Evolutionary conservation across 148 eudicot species (phyloP), one percentile per base, ranked within the genome.

Genomic region (Chenopodium berlandieri): DNA sequence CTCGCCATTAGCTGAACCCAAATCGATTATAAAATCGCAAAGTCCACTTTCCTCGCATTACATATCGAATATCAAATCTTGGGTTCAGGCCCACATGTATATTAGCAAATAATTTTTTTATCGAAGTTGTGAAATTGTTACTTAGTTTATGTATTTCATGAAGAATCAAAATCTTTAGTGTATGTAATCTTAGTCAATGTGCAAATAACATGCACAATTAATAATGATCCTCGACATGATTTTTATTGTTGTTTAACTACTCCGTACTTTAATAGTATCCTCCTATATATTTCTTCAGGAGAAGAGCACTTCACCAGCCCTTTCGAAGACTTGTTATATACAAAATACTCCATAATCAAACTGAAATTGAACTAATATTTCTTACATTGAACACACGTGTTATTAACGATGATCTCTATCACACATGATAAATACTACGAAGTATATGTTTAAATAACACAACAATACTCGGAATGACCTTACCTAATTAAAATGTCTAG

Each of bases 1-100:
- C 37, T 74, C 7, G 23, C 77, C 76, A 74, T 74, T 25, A 74
- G 32, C 76, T 73, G 52, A 48, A 73, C 76, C 37, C 12, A 52
- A 50, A 50, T 74, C 63, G n/a, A 50, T 48, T 50, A 23, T 23
- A 1, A 50, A 74, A 27, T 50, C 76, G 3, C 40, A 23, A 62
- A 48, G 63, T 74, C 77, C 62, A 52, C 63, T 52, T 72, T 46
- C 75, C 3, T 46, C 27, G 1, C 31, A 46, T 19, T 50, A 32
- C 37, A 13, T 6, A 74, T 74, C 64, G 14, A 25, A n/a, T 74
- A 52, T 52, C 77, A 74, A 9, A 50, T 74, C 77, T 50, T 14
- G 10, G 3, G 16, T 30, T 25, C 22, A 10, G 77, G n/a, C 19
- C 77, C 77, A 73, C 76, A 17, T 40, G 17, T 13, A 44, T 9